Percentiles rank a stretch among this genome's conserved stretches.
These are phyloP conservation scores for Serendipita sp. DNA, from an alignment of 768 basidiomycete species.

Conservation along the genomic window DNA sequence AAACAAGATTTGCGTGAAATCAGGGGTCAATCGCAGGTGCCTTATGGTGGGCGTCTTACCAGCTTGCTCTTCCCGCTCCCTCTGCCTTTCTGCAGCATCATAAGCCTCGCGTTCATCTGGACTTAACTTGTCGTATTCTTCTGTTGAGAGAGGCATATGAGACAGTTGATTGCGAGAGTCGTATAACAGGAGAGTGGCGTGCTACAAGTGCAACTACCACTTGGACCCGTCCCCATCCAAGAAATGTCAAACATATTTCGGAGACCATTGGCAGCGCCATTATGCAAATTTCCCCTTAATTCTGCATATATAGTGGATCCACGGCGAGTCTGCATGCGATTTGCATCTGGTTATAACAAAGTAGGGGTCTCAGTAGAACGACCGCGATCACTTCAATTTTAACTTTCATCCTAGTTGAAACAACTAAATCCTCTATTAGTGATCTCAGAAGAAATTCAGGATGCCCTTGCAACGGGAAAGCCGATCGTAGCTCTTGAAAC, in stretches of 20 bases:
- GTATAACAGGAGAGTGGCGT: too few relatives aligned
- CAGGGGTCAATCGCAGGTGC: neutral
- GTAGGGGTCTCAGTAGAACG: too few relatives aligned
- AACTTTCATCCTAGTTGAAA: too few relatives aligned
- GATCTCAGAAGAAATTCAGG: conserved; percentile 41
- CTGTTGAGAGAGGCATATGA: conserved; percentile 23
- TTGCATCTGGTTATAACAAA: too few relatives aligned
- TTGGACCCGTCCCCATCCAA: too few relatives aligned
- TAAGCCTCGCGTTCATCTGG: conserved; percentile 57
- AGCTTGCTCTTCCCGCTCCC: conserved; percentile 69
- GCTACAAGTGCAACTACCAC: too few relatives aligned
- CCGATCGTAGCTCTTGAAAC: conserved; percentile 87
- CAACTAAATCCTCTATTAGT: neutral
- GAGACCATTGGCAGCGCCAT: too few relatives aligned
- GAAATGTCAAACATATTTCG: too few relatives aligned
- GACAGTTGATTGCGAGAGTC: neutral
- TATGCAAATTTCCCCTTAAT: too few relatives aligned
- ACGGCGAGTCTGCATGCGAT: too few relatives aligned
- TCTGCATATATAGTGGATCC: too few relatives aligned
- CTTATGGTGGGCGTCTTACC: conserved; percentile 31
- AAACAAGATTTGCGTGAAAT: neutral
- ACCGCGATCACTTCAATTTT: too few relatives aligned
- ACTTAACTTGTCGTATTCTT: conserved; percentile 60
- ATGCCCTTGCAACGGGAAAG: conserved; percentile 47
- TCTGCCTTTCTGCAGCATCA: conserved; percentile 50